Percentiles rank a stretch among this genome's conserved stretches.
Evolutionary conservation across 1,284 basidiomycete genomes (phyloP).

Genomic region (Erythrobasidium hasegawianum): DNA sequence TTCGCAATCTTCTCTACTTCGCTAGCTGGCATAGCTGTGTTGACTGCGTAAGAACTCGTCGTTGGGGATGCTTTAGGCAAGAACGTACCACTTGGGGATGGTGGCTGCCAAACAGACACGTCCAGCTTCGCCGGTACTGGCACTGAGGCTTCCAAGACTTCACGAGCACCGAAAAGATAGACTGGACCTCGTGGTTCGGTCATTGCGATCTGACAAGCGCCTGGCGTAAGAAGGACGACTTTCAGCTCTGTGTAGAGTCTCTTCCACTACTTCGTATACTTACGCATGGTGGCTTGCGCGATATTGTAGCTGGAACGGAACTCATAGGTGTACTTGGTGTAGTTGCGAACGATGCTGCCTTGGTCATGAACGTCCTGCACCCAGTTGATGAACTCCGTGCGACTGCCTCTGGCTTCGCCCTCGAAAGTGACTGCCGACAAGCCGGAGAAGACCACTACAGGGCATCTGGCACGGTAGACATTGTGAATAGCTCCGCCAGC

Average conservation of each 20-base stretch:
- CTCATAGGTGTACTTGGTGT: slow-evolving; percentile 64
- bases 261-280: too few relatives aligned
- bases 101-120: neutral
- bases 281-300: slow-evolving; percentile 52
- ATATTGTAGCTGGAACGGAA: slow-evolving; percentile 55
- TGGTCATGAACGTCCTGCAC: slow-evolving; percentile 56
- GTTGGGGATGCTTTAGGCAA: too few relatives aligned
- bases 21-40: slow-evolving; percentile 49
- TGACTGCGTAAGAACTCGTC: neutral
- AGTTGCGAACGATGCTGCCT: slow-evolving; percentile 44
- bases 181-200: too few relatives aligned
- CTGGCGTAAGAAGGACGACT: too few relatives aligned
- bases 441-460: slow-evolving; percentile 63
- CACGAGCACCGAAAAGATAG: too few relatives aligned
- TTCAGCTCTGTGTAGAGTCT: too few relatives aligned
- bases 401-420: slow-evolving; percentile 59
- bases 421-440: slow-evolving; percentile 60
- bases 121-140: too few relatives aligned
- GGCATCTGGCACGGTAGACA: slow-evolving; percentile 60
- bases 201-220: too few relatives aligned
- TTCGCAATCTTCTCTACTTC: slow-evolving; percentile 53
- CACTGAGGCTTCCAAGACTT: too few relatives aligned
- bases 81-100: neutral
- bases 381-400: slow-evolving; percentile 44
- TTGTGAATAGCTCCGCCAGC: slow-evolving; percentile 69